Base-by-base conservation (phyloP, 257 asterid species). In the Parsonsia alboflavescens region DNA sequence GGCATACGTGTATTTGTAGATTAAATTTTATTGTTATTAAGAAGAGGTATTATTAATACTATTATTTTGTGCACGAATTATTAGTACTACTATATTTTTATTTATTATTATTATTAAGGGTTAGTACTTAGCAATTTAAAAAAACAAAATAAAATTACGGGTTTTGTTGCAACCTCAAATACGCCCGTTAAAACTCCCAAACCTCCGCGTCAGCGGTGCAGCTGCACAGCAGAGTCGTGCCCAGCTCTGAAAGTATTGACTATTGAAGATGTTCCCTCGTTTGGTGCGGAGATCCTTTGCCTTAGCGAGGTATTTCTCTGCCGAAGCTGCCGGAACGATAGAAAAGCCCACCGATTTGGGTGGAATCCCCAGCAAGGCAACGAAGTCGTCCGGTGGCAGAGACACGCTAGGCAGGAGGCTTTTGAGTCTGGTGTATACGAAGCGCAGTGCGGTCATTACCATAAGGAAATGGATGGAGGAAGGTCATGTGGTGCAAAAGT, bases 391-490 rank as follows among this genome's bases (percentile, higher is more conserved):
- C 28, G 83, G 86, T 17, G 85, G 84, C 68, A 28, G 79, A 72
- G 97, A 91, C 79, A 89, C 96, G 48, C 85, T 90, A 15, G 96
- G 92, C 19, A 82, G 88, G 79, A 86, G 97, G 82, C 86, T 94
- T 54, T 75, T 91, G 77, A 84, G 89, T 68, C 88, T 90, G 76
- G 86, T 85, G 52, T 89, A 83, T 77, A 56, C 89, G 61, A 94
- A 91, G 85, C 92, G 96, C 52, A 89, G 96, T 83, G 97, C 96
- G 66, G 92, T 87, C 48, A 79, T 85, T 41, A 70, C 96, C 77
- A 86, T 94, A 48, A 82, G 89, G 73, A 86, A 87, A 68, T 94
- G 98, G 98, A 89, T 89, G 78, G 97, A 90, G 84, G 93, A 92
- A 75, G 98, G 98, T 0, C 90, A 81, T 67, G 59, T 70, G 10